Base-by-base conservation (phyloP, 805 yeast genomes). In the Kazachstania psychrophila region DNA sequence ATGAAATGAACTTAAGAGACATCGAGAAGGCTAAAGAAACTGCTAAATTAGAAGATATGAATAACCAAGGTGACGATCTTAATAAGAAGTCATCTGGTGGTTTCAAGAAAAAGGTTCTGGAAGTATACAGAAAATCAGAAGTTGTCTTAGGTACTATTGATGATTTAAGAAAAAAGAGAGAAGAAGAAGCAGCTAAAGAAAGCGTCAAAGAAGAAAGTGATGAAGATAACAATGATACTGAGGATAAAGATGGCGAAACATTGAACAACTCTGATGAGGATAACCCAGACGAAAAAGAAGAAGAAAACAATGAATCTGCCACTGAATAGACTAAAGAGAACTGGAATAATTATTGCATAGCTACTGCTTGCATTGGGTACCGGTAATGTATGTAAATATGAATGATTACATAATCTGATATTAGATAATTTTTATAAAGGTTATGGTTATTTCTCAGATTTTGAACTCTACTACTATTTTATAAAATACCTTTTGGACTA, bases 31-130 rank as follows among this genome's bases (percentile, higher is more conserved):
- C 78, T n/a, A 73, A 72, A 41, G 81, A 75, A 46, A 67, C 65
- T 46, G 94, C 95, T n/a, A 67, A 73, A 43, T 65, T 69, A 45
- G 95, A 83, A 51, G 96, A 88, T 59, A 60, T 67, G 31, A 72
- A 69, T 42, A 47, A 58, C 64, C 37, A 58, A 66, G 51, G 65
- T 66, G 33, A 72, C 68, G 38, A 52, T 60, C 54, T 75, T 37
- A 42, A 47, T 28, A 58, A 77, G 41, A 73, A 77, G 48, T 66
- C 66, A 43, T 49, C 71, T 43, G 65, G 70, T 55, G 62, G 61
- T 19, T 48, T 51, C 62, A 75, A 60, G 66, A 56, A 58, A 23
- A 64, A 60, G 36, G 61, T 63, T 48, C 39, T 64, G 35, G 55
- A 48, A 13, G 54, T 57, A 18, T 51, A 79, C 52, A 65, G 88